phyloP scores from a whole-genome alignment of 1,284 basidiomycete species.

The Kalmanozyma brasiliensis region DNA sequence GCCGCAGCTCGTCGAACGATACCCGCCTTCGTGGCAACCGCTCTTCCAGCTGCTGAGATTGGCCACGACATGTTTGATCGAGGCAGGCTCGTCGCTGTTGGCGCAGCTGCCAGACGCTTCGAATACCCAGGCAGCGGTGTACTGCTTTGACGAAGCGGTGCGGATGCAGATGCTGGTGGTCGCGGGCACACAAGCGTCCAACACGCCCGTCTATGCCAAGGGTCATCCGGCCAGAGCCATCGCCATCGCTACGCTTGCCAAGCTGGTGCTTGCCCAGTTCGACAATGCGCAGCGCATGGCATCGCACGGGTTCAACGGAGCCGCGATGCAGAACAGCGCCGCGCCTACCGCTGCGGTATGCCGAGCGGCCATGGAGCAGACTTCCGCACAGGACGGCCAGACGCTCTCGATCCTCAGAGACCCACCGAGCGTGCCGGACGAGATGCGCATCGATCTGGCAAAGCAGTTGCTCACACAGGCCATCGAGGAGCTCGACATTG shows the following conservation, averaged over 20 bases:
- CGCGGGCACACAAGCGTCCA: constrained; percentile 71
- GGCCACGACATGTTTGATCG: constrained; percentile 76
- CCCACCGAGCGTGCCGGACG: constrained; percentile 23
- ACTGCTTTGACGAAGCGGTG: constrained; percentile 42
- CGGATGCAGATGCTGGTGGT: constrained; percentile 72
- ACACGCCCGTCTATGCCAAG: constrained; percentile 71
- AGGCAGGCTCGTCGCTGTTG: constrained; percentile 42
- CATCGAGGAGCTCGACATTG: constrained; percentile 46
- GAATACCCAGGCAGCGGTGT: constrained; percentile 19
- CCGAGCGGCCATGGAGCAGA: constrained; percentile 21
- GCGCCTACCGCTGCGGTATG: constrained; percentile 9
- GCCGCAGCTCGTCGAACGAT: constrained; percentile 72
- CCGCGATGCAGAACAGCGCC: background rate
- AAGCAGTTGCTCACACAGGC: constrained; percentile 47
- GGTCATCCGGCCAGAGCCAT: constrained; percentile 84
- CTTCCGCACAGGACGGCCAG: constrained; percentile 6
- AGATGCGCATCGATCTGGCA: constrained; percentile 37
- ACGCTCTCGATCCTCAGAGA: constrained; percentile 34
- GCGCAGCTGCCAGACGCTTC: constrained; percentile 2
- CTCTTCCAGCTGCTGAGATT: constrained; percentile 79
- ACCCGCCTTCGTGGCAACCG: constrained; percentile 72
- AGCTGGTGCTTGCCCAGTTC: constrained; percentile 81
- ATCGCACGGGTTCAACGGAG: constrained; percentile 2
- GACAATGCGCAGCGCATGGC: constrained; percentile 15
- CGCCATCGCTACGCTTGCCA: constrained; percentile 81